A percentile compares a stretch with the other conserved stretches of the same genome.
phyloP scores from a whole-genome alignment of 179 eudicot species.

The Amaranthus tricolor region DNA sequence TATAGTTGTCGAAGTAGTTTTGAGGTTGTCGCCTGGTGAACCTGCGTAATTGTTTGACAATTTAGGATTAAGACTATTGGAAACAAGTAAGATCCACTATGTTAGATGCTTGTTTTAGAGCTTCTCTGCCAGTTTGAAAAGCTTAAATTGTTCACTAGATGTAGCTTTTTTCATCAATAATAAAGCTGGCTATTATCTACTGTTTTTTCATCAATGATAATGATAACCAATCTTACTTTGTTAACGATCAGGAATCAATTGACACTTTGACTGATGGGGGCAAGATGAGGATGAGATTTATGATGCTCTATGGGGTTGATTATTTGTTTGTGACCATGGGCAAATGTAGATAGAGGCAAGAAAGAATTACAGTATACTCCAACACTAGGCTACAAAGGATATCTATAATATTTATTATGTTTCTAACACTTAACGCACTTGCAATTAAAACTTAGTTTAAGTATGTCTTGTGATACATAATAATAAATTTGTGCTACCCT shows the following conservation, averaged over 20 bases:
- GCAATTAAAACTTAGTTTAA: no score
- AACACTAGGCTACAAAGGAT: no score
- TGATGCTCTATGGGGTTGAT: neutral
- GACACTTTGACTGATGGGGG: neutral
- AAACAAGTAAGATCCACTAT: neutral
- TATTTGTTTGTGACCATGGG: no score
- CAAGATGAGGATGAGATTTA: no score
- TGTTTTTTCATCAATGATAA: neutral
- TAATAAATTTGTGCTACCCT: no score
- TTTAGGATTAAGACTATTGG: neutral
- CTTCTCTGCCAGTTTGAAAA: neutral
- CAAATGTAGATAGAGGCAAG: no score
- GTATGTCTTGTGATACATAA: no score
- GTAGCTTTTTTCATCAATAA: neutral
- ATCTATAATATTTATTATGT: no score
- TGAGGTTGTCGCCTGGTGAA: no score
- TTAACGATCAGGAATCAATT: neutral
- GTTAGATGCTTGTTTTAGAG: neutral
- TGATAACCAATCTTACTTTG: neutral
- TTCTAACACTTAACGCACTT: no score
- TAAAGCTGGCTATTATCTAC: neutral
- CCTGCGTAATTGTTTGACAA: neutral
- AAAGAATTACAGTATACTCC: no score
- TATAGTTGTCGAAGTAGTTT: neutral
- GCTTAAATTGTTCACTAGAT: neutral